Evolutionary conservation across 257 asterid species (phyloP).

Genomic region (Thymus mandschuricus): DNA sequence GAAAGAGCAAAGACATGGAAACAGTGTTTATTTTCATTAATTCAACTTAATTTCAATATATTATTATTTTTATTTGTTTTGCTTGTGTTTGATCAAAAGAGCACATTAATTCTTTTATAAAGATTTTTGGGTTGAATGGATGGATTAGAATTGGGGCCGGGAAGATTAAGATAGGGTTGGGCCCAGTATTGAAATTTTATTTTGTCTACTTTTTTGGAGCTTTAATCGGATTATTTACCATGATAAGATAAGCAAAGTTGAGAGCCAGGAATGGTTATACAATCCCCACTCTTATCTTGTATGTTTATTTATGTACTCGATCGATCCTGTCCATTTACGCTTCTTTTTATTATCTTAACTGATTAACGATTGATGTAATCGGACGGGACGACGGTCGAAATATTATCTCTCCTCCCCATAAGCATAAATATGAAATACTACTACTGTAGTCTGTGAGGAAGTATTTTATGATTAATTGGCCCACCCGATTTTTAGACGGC

Average conservation of each 20-base stretch:
- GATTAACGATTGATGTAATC: no score
- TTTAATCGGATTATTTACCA: slow-evolving; percentile 19
- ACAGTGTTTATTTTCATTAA: not conserved
- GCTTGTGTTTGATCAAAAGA: slow-evolving; percentile 28
- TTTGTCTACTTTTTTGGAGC: not conserved
- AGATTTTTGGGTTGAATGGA: slow-evolving; percentile 24
- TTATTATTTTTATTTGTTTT: not conserved
- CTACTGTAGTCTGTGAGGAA: no score
- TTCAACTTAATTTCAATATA: no score
- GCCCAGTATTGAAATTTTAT: not conserved
- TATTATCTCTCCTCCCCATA: no score
- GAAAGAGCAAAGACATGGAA: slow-evolving; percentile 19
- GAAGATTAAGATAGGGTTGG: not conserved
- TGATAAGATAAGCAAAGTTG: slow-evolving; percentile 46
- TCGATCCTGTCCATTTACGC: no score
- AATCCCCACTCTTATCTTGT: no score
- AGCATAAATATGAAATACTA: no score
- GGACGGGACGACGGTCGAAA: no score
- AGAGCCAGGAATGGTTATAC: slow-evolving; percentile 41
- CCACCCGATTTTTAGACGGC: no score
- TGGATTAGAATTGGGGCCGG: slow-evolving; percentile 12
- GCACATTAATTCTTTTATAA: slow-evolving; percentile 13
- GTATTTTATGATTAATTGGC: no score
- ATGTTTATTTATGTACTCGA: no score
- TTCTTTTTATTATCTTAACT: no score